Conservation (phyloP, 129 eudicot genomes). For the Chrysanthemum lavandulifolium region DNA sequence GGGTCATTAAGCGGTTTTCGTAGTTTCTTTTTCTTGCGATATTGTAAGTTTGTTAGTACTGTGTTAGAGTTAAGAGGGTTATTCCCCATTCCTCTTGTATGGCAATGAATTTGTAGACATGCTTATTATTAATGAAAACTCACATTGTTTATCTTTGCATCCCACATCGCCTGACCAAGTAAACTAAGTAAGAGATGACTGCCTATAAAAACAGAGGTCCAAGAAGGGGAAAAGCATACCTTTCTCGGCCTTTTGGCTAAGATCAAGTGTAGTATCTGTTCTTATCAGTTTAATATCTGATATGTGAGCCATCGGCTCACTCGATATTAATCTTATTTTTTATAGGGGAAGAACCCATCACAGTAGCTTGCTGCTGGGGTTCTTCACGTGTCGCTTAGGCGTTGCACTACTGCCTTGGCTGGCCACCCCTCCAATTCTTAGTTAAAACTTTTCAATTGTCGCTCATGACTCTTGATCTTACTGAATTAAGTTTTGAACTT, state of each 20-base stretch:
- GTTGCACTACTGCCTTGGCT: background rate
- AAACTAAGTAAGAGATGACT: too few relatives aligned
- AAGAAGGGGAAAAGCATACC: slow-evolving; percentile 32
- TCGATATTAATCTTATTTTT: slow-evolving; percentile 57
- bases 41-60: too few relatives aligned
- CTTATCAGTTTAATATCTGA: slow-evolving; percentile 73
- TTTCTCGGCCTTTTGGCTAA: slow-evolving; percentile 82
- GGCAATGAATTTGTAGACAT: too few relatives aligned
- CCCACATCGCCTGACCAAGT: background rate
- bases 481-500: too few relatives aligned
- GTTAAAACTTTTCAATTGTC: background rate
- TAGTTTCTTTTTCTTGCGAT: too few relatives aligned
- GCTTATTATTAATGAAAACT: background rate
- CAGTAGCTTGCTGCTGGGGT: background rate
- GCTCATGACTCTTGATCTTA: too few relatives aligned
- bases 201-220: too few relatives aligned
- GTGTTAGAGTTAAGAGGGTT: background rate
- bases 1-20: too few relatives aligned
- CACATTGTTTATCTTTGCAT: background rate
- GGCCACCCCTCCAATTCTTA: background rate
- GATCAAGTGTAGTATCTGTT: slow-evolving; percentile 78
- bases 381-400: background rate
- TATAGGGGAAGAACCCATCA: slow-evolving; percentile 24
- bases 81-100: too few relatives aligned
- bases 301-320: slow-evolving; percentile 49